These are phyloP conservation scores for Penicillium desertorum DNA, from an alignment of 495 filamentous ascomycete species.

Conservation along the genomic window DNA sequence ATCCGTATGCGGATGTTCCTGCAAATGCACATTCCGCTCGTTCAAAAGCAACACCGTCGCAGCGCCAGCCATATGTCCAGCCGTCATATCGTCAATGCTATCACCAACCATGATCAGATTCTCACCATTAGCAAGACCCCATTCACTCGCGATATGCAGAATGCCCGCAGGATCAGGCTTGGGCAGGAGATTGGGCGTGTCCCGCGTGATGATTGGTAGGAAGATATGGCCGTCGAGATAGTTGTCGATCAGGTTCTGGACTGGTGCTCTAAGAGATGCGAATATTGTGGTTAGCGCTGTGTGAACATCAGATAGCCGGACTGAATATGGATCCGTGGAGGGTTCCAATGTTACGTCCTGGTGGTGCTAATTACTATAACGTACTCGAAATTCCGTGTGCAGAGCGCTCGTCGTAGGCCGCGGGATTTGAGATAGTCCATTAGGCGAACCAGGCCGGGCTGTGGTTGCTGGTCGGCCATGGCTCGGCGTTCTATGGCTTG, in stretches of 20 bases:
- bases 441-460: constrained; percentile 69
- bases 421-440: constrained; percentile 76
- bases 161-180: constrained; percentile 91
- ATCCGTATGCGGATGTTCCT: constrained; percentile 77
- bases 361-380: constrained; percentile 8
- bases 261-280: constrained; percentile 50
- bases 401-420: constrained; percentile 73
- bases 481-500: constrained; percentile 74
- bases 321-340: not conserved
- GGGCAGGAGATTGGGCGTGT: constrained; percentile 64
- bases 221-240: constrained; percentile 69
- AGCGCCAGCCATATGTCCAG: constrained; percentile 79
- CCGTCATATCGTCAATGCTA: constrained; percentile 90
- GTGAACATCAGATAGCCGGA: not conserved
- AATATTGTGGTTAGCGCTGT: not conserved
- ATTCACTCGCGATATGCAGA: constrained; percentile 73
- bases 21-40: constrained; percentile 71
- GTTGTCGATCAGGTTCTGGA: constrained; percentile 68
- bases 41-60: constrained; percentile 87
- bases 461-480: constrained; percentile 75
- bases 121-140: constrained; percentile 59
- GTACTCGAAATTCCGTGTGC: constrained; percentile 91
- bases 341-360: not conserved
- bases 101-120: constrained; percentile 74
- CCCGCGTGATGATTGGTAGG: constrained; percentile 80